A percentile compares a stretch with the other conserved stretches of the same genome.
phyloP scores from a whole-genome alignment of 257 asterid genomes.

The Solanum neorickii region DNA sequence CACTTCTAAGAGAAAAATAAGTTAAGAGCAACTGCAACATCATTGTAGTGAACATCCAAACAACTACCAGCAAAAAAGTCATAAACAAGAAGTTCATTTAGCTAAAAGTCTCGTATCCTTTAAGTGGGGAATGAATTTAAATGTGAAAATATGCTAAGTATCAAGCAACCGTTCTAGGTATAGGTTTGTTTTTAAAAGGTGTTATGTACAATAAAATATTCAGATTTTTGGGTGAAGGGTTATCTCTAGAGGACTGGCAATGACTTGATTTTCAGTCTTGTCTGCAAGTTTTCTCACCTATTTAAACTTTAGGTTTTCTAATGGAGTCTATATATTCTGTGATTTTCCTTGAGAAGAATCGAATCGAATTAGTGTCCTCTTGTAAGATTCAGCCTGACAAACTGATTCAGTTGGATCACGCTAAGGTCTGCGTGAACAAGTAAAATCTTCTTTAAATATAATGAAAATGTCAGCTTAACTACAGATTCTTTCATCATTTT shows the following conservation, averaged over 20 bases:
- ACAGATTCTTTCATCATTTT: too few species aligned
- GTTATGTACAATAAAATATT: not conserved
- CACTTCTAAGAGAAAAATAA: not conserved
- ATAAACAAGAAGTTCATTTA: not conserved
- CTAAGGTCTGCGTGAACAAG: too few species aligned
- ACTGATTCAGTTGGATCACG: not conserved
- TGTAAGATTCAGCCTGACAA: not conserved
- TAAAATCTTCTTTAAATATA: too few species aligned
- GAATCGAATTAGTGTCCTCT: not conserved
- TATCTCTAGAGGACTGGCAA: not conserved
- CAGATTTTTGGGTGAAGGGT: not conserved
- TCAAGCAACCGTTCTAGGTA: not conserved
- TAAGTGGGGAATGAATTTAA: not conserved
- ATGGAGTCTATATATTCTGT: not conserved
- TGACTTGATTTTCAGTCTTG: not conserved
- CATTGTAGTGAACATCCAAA: not conserved
- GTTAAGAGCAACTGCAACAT: not conserved
- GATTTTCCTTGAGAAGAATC: not conserved
- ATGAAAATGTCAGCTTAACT: too few species aligned
- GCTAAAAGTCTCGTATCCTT: not conserved
- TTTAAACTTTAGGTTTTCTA: not conserved
- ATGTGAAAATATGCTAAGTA: not conserved
- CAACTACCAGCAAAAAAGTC: not conserved
- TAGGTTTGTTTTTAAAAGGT: not conserved
- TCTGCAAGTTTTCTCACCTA: not conserved